Conservation (phyloP, 2,329 filamentous ascomycete species). For the Didymella glomerata region DNA sequence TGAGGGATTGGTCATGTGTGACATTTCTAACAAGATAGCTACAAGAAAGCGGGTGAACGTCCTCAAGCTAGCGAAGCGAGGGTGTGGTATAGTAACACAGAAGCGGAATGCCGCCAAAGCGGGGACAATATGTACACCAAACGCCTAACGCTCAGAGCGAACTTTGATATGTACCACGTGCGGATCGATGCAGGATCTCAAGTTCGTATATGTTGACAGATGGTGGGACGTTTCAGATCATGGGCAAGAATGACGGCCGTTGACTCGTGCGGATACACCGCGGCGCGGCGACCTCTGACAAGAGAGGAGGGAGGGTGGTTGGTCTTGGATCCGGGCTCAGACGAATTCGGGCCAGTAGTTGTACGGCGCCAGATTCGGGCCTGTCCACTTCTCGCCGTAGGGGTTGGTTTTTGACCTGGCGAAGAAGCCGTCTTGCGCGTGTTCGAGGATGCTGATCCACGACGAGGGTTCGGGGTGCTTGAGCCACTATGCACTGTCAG, state of each 20-base stretch:
- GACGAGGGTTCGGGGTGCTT: slow-evolving; percentile 65
- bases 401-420: slow-evolving; percentile 59
- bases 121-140: slow-evolving; percentile 1
- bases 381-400: slow-evolving; percentile 64
- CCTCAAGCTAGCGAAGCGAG: slow-evolving; percentile 1
- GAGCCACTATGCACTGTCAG: slow-evolving; percentile 57
- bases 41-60: not conserved
- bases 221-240: not conserved
- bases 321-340: slow-evolving; percentile 35
- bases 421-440: slow-evolving; percentile 65
- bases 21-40: not conserved
- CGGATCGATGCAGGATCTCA: not conserved
- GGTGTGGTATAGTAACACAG: slow-evolving; percentile 7
- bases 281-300: slow-evolving; percentile 7
- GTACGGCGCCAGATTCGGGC: slow-evolving; percentile 58
- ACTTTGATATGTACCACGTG: too few species aligned
- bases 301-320: too few species aligned
- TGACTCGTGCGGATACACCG: not conserved
- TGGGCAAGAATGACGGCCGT: not conserved
- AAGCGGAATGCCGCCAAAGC: not conserved
- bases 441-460: slow-evolving; percentile 63
- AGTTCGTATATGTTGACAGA: not conserved
- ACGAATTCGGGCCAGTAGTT: slow-evolving; percentile 62
- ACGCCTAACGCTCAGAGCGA: not conserved
- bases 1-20: not conserved